Evolutionary conservation across 257 asterid genomes (phyloP).

Genomic region (Coffea eugenioides): DNA sequence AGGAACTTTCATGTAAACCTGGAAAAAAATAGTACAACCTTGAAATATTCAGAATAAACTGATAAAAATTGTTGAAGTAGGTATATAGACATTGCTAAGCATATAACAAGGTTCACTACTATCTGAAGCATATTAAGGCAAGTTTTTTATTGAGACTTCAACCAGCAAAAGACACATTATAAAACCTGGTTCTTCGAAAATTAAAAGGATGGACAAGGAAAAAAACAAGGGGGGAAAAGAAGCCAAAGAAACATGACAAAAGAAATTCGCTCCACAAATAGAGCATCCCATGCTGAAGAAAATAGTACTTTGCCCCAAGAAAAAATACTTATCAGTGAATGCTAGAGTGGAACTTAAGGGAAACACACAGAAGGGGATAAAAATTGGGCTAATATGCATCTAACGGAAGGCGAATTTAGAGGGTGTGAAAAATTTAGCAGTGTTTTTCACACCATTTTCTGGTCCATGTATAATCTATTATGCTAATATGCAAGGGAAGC

Average conservation of each 20-base stretch:
- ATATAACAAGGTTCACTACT: background rate
- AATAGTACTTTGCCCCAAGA: no score
- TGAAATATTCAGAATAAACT: background rate
- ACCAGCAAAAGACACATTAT: background rate
- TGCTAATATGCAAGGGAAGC: no score
- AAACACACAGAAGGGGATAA: no score
- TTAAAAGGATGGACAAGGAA: background rate
- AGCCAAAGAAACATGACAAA: background rate
- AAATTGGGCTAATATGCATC: no score
- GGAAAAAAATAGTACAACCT: background rate
- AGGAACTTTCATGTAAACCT: background rate
- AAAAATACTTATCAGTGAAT: no score
- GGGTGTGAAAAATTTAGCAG: no score
- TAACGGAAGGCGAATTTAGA: no score
- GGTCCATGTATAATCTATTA: no score
- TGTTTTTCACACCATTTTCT: no score
- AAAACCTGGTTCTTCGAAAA: background rate
- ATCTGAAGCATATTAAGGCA: background rate
- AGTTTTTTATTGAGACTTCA: no score
- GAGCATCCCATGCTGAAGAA: background rate
- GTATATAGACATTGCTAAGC: background rate
- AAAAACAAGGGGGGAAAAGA: background rate
- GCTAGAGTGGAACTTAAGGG: background rate
- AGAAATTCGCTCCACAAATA: background rate
- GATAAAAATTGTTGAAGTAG: background rate